A percentile compares a stretch with the other conserved stretches of the same genome.
Evolutionary conservation across 768 basidiomycete genomes (phyloP).

Genomic region (Pulveroboletus ravenelii): DNA sequence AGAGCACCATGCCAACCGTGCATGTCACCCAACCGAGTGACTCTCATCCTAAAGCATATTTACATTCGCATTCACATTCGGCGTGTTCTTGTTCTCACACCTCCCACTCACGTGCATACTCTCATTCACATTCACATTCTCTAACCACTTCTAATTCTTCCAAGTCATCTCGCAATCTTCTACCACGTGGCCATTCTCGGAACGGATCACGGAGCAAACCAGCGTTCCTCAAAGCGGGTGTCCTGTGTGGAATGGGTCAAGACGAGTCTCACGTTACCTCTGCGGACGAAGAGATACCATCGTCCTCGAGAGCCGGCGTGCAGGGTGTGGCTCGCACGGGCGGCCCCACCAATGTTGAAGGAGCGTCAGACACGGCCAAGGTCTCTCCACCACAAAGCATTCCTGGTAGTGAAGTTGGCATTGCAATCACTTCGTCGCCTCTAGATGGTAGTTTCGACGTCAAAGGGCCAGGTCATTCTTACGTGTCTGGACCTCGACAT

Average conservation of each 20-base stretch:
- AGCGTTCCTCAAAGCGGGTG: constrained; percentile 34
- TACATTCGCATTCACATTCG: constrained; percentile 26
- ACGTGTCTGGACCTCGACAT: constrained; percentile 2
- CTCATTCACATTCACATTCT: constrained; percentile 38
- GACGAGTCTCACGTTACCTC: constrained; percentile 25
- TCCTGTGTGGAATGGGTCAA: constrained; percentile 23
- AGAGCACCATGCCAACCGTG: constrained; percentile 46
- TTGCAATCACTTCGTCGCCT: constrained; percentile 39
- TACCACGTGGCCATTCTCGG: constrained; percentile 29
- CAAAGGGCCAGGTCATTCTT: not conserved
- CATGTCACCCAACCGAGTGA: constrained; percentile 18
- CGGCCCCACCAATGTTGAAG: not conserved
- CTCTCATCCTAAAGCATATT: constrained; percentile 27
- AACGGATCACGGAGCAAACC: constrained; percentile 37
- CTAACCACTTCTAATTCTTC: constrained; percentile 31
- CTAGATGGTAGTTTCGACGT: constrained; percentile 19
- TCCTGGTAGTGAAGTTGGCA: constrained; percentile 33
- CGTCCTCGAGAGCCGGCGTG: constrained; percentile 20
- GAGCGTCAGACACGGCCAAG: constrained; percentile 2
- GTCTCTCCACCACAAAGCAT: constrained; percentile 31
- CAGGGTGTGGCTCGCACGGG: constrained; percentile 18
- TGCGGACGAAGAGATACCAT: constrained; percentile 20
- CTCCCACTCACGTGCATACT: constrained; percentile 24
- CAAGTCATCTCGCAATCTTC: constrained; percentile 24
- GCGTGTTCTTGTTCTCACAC: constrained; percentile 18